Evolutionary conservation across 768 basidiomycete species (phyloP).

Genomic region (Phaeotremella fagi): DNA sequence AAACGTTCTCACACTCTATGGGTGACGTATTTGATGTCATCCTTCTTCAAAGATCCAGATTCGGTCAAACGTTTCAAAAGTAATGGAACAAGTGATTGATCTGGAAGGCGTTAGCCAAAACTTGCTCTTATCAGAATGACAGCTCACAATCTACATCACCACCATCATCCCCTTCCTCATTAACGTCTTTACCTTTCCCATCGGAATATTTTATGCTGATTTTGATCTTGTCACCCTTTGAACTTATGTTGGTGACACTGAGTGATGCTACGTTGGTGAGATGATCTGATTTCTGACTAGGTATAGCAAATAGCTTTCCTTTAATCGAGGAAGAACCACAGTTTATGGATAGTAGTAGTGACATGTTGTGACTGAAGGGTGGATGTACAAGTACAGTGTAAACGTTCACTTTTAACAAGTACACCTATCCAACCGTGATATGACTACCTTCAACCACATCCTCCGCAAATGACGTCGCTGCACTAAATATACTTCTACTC

Average conservation of each 20-base stretch:
- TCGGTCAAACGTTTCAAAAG: slow-evolving; percentile 32
- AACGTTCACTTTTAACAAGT: no score
- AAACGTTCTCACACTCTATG: slow-evolving; percentile 43
- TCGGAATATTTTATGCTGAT: slow-evolving; percentile 43
- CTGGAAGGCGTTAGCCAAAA: slow-evolving; percentile 12
- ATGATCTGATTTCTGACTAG: slow-evolving; percentile 16
- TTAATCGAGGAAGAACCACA: slow-evolving; percentile 84
- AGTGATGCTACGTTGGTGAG: slow-evolving; percentile 28
- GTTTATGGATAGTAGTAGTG: slow-evolving; percentile 63
- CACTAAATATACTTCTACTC: no score
- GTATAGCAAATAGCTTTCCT: slow-evolving; percentile 60
- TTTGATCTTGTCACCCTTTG: slow-evolving; percentile 49
- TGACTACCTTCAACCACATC: no score
- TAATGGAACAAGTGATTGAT: slow-evolving; percentile 38
- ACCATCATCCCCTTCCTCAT: slow-evolving; percentile 40
- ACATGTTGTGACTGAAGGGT: no score
- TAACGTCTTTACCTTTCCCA: slow-evolving; percentile 17
- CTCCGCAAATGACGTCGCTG: no score
- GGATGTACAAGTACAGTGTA: no score
- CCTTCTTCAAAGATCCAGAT: slow-evolving; percentile 29
- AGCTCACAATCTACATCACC: slow-evolving; percentile 42
- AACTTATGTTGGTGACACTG: slow-evolving; percentile 38
- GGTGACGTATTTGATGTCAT: slow-evolving; percentile 48
- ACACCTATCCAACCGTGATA: no score
- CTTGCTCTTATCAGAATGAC: background rate